These are phyloP conservation scores for Talaromyces sp. DNA, from an alignment of 2,329 filamentous ascomycete species.

Conservation along the genomic window DNA sequence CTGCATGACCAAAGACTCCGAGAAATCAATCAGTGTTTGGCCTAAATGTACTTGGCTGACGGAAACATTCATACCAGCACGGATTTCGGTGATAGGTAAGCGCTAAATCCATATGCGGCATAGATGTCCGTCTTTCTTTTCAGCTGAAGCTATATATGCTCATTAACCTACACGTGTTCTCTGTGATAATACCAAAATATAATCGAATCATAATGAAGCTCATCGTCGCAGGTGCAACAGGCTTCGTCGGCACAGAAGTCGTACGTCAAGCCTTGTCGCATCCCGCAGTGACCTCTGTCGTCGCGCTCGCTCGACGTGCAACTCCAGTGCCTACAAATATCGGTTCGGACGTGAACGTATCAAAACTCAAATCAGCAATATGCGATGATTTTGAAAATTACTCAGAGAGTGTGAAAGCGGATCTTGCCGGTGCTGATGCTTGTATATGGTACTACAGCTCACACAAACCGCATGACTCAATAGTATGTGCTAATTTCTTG, in stretches of 20 bases:
- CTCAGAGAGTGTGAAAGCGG: conserved; percentile 28
- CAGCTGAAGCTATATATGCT: background rate
- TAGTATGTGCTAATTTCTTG: background rate
- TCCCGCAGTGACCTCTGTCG: conserved; percentile 29
- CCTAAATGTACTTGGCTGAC: too few species aligned
- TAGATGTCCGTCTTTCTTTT: background rate
- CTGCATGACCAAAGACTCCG: too few species aligned
- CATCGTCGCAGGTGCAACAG: conserved; percentile 34
- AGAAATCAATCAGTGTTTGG: background rate
- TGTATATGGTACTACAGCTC: conserved; percentile 32
- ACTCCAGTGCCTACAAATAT: conserved; percentile 16
- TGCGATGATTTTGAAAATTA: conserved; percentile 35
- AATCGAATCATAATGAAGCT: conserved; percentile 31
- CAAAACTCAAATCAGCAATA: conserved; percentile 34
- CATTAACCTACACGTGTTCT: too few species aligned
- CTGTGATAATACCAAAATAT: too few species aligned
- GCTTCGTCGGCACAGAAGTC: conserved; percentile 36
- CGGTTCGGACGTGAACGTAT: conserved; percentile 16
- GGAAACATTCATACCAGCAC: too few species aligned
- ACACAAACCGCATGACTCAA: background rate
- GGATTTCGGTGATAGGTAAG: too few species aligned
- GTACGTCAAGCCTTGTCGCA: conserved; percentile 33
- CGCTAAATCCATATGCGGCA: background rate
- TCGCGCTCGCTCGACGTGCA: conserved; percentile 28
- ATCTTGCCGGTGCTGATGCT: conserved; percentile 32